These are phyloP conservation scores for Bruguiera sexangula DNA, from an alignment of 345 rosid genomes.

Conservation along the genomic window DNA sequence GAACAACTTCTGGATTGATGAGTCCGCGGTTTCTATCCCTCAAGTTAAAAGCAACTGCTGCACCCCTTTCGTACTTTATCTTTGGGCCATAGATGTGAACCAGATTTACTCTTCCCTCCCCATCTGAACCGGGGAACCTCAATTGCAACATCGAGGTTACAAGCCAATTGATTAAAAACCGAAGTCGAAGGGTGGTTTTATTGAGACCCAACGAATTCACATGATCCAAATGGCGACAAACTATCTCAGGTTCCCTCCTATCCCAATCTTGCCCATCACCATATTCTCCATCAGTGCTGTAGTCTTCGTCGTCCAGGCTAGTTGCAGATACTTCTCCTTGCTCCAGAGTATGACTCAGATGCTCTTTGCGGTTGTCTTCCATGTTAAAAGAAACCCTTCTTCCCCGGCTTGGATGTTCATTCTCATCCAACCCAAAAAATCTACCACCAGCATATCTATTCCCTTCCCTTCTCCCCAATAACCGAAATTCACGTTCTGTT, in stretches of 20 bases:
- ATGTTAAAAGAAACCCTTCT: slow-evolving; percentile 88
- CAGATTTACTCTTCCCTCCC: slow-evolving; percentile 54
- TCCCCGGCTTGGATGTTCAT: slow-evolving; percentile 72
- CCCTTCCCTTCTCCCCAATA: slow-evolving; percentile 85
- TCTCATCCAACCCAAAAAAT: slow-evolving; percentile 67
- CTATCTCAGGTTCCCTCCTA: slow-evolving; percentile 86
- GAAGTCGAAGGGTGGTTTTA: slow-evolving; percentile 73
- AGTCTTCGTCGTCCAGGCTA: slow-evolving; percentile 64
- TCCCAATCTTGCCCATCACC: slow-evolving; percentile 70
- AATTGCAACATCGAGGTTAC: slow-evolving; percentile 90
- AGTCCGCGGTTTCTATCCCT: slow-evolving; percentile 65
- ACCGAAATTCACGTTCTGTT: slow-evolving; percentile 97
- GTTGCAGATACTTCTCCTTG: slow-evolving; percentile 65
- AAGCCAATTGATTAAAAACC: slow-evolving; percentile 94
- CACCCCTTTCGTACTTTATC: slow-evolving; percentile 97
- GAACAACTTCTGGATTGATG: slow-evolving; percentile 87
- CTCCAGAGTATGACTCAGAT: slow-evolving; percentile 35
- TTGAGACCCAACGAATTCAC: slow-evolving; percentile 90
- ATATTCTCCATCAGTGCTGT: slow-evolving; percentile 70
- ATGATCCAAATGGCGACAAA: slow-evolving; percentile 81
- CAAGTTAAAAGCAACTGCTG: slow-evolving; percentile 88
- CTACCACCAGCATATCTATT: slow-evolving; percentile 66
- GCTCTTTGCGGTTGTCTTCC: slow-evolving; percentile 62
- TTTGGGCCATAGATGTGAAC: slow-evolving; percentile 97
- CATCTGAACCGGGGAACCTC: slow-evolving; percentile 61